Base-by-base conservation (phyloP, 805 yeast genomes). In the Saturnispora bothae region DNA sequence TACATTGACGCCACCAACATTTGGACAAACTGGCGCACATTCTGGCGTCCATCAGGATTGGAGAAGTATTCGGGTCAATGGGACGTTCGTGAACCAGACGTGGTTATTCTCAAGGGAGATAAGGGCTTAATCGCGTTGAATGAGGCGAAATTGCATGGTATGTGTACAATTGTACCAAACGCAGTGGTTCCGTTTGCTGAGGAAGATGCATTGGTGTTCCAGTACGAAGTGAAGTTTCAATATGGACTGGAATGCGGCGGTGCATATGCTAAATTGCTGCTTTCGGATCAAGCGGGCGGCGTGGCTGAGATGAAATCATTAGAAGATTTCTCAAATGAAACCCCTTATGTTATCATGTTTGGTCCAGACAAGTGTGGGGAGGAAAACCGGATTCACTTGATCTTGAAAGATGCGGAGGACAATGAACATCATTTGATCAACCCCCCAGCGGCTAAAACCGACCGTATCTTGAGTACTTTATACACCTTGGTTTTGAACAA, bases 301-400 rank as follows among this genome's bases (percentile, higher is more conserved):
- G 36, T 38, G 8, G 13, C 20, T 20, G 28, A 21, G 9, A 31
- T 36, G 7, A 29, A 38, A 5, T 32, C 39, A 20, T 35, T 37
- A 18, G 33, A 37, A 4, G 71, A 72, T 43, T 80, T 85, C 64
- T 66, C 64, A 46, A 70, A 73, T 43, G 75, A 67, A 20, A 69
- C 94, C 3, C 83, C 86, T 2, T 84, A 80, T 61, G 85, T 81
- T 57, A 62, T 88, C 46, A 81, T 88, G 89, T 88, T 88, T 63
- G 96, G 96, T 16, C 96, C 96, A 31, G 96, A 88, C 60, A 75
- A 71, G 56, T 88, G 96, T 62, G 95, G 94, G 3, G 54, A 26
- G 15, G 28, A 75, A 38, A 83, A 85, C 62, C 81, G 76, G 58
- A 78, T 88, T 25, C 94, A 83, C 52, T 73, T 86, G 47, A 82